Percentiles rank a stretch among this genome's conserved stretches.
phyloP scores from a whole-genome alignment of 2,329 filamentous ascomycete genomes.

The Dryadomyces quercivorus region DNA sequence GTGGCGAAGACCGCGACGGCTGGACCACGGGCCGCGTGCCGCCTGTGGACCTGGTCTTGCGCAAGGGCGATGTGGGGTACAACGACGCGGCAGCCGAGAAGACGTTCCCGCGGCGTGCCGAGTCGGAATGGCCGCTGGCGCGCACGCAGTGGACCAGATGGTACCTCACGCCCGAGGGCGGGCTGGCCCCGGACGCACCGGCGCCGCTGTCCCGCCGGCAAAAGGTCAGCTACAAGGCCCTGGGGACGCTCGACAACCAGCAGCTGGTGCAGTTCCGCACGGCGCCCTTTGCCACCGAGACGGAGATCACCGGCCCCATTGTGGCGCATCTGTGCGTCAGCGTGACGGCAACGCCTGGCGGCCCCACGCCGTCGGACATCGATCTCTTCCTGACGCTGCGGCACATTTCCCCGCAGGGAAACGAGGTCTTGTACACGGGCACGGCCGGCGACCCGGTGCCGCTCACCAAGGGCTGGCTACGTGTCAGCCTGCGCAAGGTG shows the following conservation, averaged over 20 bases:
- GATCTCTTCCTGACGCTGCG: conserved; percentile 53
- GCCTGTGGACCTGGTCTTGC: conserved; percentile 46
- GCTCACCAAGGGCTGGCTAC: conserved; percentile 52
- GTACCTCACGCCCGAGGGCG: conserved; percentile 38
- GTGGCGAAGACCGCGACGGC: conserved; percentile 49
- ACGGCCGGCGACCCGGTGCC: conserved; percentile 53
- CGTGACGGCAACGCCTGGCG: conserved; percentile 43
- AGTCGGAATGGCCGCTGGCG: conserved; percentile 55
- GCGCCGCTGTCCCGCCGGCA: not conserved
- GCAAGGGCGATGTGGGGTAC: conserved; percentile 55
- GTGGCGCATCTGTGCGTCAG: conserved; percentile 43
- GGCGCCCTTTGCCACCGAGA: conserved; percentile 44
- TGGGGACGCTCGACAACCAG: conserved; percentile 41
- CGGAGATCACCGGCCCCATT: conserved; percentile 58
- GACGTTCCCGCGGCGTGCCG: conserved; percentile 39
- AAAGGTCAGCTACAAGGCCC: conserved; percentile 41
- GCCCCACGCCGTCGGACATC: conserved; percentile 33
- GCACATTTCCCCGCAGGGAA: conserved; percentile 39
- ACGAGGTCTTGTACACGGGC: conserved; percentile 52
- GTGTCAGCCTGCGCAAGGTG: conserved; percentile 42
- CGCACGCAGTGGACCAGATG: conserved; percentile 51
- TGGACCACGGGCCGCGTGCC: conserved; percentile 49
- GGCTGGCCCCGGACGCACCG: conserved; percentile 25
- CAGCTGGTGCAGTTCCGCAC: conserved; percentile 43
- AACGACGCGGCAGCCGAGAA: conserved; percentile 51